Percentiles rank a stretch among this genome's conserved stretches.
phyloP scores from a whole-genome alignment of 2,329 filamentous ascomycete species.

The Rutstroemia sp. region DNA sequence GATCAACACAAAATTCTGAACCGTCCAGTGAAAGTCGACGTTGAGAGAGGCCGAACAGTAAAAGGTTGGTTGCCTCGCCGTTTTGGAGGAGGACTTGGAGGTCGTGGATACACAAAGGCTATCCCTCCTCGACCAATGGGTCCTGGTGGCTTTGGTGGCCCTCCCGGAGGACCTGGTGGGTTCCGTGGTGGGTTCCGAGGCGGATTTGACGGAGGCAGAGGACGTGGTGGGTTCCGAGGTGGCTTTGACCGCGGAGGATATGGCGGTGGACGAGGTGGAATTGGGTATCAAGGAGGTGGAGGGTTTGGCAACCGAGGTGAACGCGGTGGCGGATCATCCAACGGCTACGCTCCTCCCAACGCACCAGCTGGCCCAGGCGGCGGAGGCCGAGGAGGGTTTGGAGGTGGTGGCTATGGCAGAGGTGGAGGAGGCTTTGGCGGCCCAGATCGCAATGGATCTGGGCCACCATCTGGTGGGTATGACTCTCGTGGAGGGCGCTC shows the following conservation, averaged over 20 bases:
- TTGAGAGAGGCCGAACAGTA: constrained; percentile 90
- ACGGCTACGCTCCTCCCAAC: constrained; percentile 46
- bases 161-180: constrained; percentile 39
- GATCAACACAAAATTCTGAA: constrained; percentile 93
- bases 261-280: constrained; percentile 27
- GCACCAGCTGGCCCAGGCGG: constrained; percentile 57
- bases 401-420: constrained; percentile 18
- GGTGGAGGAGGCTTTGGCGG: constrained; percentile 27
- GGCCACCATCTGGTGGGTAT: constrained; percentile 41
- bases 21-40: constrained; percentile 85
- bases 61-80: constrained; percentile 89
- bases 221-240: constrained; percentile 42
- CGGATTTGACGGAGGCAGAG: constrained; percentile 37
- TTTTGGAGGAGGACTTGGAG: constrained; percentile 85
- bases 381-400: constrained; percentile 32
- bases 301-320: constrained; percentile 25
- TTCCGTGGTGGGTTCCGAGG: constrained; percentile 38
- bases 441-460: constrained; percentile 29
- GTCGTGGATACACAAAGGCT: constrained; percentile 85
- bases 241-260: constrained; percentile 28
- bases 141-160: constrained; percentile 51
- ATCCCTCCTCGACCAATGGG: constrained; percentile 63
- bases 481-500: constrained; percentile 46
- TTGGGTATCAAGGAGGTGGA: constrained; percentile 28
- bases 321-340: constrained; percentile 28